Evolutionary conservation across 2,329 filamentous ascomycete species (phyloP).

Genomic region (Aspergillus phoenicis): DNA sequence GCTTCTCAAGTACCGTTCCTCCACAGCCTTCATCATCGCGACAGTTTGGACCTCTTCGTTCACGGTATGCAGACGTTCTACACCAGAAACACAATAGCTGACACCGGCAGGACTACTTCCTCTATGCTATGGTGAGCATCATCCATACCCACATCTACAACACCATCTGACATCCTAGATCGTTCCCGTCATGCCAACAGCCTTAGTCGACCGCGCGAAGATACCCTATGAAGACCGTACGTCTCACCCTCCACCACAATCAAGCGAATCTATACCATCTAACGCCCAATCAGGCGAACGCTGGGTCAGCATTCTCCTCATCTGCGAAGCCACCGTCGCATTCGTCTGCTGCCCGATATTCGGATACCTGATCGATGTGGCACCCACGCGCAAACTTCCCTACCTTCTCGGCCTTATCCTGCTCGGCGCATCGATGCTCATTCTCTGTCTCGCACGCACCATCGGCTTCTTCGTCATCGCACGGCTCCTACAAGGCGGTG

Average conservation of each 20-base stretch:
- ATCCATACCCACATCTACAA: not conserved
- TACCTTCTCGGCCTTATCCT: conserved; percentile 60
- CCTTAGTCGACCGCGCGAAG: conserved; percentile 27
- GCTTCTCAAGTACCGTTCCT: conserved; percentile 57
- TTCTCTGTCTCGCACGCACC: conserved; percentile 56
- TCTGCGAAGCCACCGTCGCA: conserved; percentile 31
- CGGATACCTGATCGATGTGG: conserved; percentile 32
- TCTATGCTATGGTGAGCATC: conserved; percentile 34
- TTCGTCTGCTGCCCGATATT: conserved; percentile 33
- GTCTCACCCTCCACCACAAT: conserved; percentile 1
- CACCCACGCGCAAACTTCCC: conserved; percentile 54
- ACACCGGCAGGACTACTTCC: conserved; percentile 30
- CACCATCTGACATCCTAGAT: conserved; percentile 22
- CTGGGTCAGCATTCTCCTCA: conserved; percentile 35
- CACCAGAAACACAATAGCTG: not conserved
- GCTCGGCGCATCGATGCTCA: conserved; percentile 56
- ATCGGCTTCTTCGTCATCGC: conserved; percentile 55
- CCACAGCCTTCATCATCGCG: conserved; percentile 59
- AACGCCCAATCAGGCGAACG: conserved; percentile 25
- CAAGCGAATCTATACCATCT: not conserved
- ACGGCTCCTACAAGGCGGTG: conserved; percentile 60
- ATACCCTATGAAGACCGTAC: conserved; percentile 30
- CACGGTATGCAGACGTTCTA: conserved; percentile 25
- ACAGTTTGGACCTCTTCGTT: conserved; percentile 52
- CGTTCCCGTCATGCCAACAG: conserved; percentile 35